Evolutionary conservation across 192 early-diverging fungal species (phyloP), one percentile per base, ranked within the genome.

Genomic region (Blastocladiella britannica): DNA sequence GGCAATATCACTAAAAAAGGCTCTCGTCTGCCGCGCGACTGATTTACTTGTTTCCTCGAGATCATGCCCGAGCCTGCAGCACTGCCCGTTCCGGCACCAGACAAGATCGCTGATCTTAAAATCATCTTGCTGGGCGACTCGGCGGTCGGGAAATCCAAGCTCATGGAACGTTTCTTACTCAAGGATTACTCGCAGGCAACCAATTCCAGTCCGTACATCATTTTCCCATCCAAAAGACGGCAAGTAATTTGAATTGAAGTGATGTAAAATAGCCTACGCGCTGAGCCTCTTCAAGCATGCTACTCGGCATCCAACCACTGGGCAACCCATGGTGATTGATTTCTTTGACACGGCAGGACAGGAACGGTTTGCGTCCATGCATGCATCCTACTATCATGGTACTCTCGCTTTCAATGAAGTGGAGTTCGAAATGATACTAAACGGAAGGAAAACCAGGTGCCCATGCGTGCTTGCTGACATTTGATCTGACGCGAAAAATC

Each of bases 131-230:
- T 80, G 2, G 77, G 77, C 51, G 77, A 80, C 62, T 72, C 70
- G 26, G 77, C 77, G 7, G 77, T 78, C 29, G 77, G 77, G 18
- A 80, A 80, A 56, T 73, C 72, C 37, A 78, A 77, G 67, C 70
- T 80, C 25, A 68, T 72, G 30, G 75, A 80, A 29, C 66, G 77
- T n/a, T 80, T 71, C 55, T 70, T 80, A 12, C 61, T 75, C 26
- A 61, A 74, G 53, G 67, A 75, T 52, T 80, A 68, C 56, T 56
- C 56, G 77, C 77, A 4, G 63, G 75, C 28, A 80, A 67, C 26
- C 64, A 78, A 20, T 78, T 72, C 56, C 67, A 73, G 25, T 66
- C 78, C 58, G 56, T 47, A 22, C 60, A 55, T 43, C 61, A 63
- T 72, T 15, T 54, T 64, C 5, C 60, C 64, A 25, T 29, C 37